Conservation (phyloP, 1,284 basidiomycete genomes). For the Papiliotrema laurentii region DNA sequence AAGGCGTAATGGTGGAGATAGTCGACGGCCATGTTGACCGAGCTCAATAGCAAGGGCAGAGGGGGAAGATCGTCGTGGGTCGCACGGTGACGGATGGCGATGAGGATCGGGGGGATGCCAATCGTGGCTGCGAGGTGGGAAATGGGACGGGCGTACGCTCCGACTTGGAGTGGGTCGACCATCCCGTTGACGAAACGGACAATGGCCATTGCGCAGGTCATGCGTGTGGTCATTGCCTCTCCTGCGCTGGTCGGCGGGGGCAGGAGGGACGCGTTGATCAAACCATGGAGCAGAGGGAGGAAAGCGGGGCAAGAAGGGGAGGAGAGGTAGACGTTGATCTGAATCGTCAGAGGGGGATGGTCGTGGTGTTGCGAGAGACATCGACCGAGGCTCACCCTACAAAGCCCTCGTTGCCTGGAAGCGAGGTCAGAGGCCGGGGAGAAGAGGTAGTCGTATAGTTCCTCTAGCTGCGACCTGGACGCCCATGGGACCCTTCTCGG, state of each 20-base stretch:
- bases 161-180: constrained; percentile 88
- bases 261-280: constrained; percentile 61
- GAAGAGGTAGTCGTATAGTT: constrained; percentile 77
- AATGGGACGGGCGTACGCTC: constrained; percentile 78
- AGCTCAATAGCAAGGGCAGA: constrained; percentile 71
- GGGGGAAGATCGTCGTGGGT: constrained; percentile 95
- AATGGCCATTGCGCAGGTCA: constrained; percentile 64
- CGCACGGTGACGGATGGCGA: constrained; percentile 90
- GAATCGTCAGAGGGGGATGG: not conserved
- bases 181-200: constrained; percentile 90
- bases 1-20: constrained; percentile 66
- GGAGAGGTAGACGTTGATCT: constrained; percentile 64
- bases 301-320: constrained; percentile 68
- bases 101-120: constrained; percentile 79
- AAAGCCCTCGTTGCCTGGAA: constrained; percentile 60
- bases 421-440: constrained; percentile 59
- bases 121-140: constrained; percentile 80
- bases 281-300: constrained; percentile 54
- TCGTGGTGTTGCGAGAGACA: not conserved
- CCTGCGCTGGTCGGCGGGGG: constrained; percentile 53
- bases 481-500: constrained; percentile 83
- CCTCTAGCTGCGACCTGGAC: constrained; percentile 65
- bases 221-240: constrained; percentile 53
- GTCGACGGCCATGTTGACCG: constrained; percentile 61
- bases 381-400: constrained; percentile 63